phyloP scores from a whole-genome alignment of 2,329 filamentous ascomycete species.

The Xenosphaeropsis pyriputrescens region DNA sequence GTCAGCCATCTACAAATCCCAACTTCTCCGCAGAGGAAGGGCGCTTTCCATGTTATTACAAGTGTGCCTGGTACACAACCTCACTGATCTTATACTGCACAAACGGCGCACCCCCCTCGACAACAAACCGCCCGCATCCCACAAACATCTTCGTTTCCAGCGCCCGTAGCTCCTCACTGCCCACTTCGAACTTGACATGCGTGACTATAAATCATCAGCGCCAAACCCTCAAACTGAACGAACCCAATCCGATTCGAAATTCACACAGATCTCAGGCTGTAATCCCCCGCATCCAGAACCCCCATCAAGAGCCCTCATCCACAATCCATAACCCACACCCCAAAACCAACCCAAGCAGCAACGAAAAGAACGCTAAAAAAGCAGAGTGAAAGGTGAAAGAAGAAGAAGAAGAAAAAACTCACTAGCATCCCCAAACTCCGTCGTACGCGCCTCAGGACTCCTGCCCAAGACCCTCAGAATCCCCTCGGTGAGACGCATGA shows the following conservation, averaged over 20 bases:
- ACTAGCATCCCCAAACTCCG: constrained; percentile 24
- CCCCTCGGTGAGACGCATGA: constrained; percentile 19
- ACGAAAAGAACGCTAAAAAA: background rate
- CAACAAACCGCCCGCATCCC: constrained; percentile 24
- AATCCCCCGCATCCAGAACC: background rate
- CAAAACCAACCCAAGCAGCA: too few relatives aligned
- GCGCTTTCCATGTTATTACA: too few relatives aligned
- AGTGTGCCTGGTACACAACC: constrained; percentile 13
- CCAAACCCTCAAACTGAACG: background rate
- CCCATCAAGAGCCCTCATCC: constrained; percentile 2
- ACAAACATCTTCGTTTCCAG: constrained; percentile 25
- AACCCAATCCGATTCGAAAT: too few relatives aligned
- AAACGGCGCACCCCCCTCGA: constrained; percentile 18
- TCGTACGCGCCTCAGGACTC: constrained; percentile 21
- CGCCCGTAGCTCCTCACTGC: constrained; percentile 18
- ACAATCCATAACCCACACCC: too few relatives aligned
- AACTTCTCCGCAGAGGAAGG: too few relatives aligned
- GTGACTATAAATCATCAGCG: constrained; percentile 15
- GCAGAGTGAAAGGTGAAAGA: too few relatives aligned
- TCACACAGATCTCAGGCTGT: too few relatives aligned
- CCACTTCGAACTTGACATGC: constrained; percentile 23
- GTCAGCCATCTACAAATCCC: too few relatives aligned
- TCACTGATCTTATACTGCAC: constrained; percentile 29
- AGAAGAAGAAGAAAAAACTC: too few relatives aligned
- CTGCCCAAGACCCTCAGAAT: constrained; percentile 20